A percentile compares a stretch with the other conserved stretches of the same genome.
These are phyloP conservation scores for Pyricularia sp. DNA, from an alignment of 2,329 filamentous ascomycete species.

Conservation along the genomic window DNA sequence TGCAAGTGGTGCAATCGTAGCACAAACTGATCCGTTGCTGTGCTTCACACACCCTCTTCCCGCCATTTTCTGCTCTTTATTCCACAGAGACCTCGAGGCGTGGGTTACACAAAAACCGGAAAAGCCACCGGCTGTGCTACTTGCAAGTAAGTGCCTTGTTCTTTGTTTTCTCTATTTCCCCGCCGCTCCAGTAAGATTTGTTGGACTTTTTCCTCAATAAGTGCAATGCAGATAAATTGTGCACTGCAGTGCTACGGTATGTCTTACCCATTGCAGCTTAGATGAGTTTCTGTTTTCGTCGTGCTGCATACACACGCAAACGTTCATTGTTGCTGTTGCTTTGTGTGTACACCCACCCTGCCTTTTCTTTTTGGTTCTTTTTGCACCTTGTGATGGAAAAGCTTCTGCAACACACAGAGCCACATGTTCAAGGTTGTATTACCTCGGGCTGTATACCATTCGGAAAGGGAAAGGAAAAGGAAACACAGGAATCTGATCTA, in stretches of 20 bases:
- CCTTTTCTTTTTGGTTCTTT: neutral
- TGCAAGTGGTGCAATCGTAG: neutral
- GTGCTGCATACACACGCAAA: neutral
- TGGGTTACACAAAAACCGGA: neutral
- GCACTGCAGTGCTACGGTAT: neutral
- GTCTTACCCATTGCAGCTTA: neutral
- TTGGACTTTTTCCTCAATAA: neutral
- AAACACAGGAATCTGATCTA: constrained; percentile 8
- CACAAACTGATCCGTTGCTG: neutral
- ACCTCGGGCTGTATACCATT: neutral
- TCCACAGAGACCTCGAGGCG: neutral
- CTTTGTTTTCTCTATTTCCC: neutral
- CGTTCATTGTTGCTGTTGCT: neutral
- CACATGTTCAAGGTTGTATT: neutral
- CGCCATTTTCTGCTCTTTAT: neutral
- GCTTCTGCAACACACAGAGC: neutral
- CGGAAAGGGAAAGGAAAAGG: neutral
- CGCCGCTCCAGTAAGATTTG: neutral
- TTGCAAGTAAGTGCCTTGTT: neutral
- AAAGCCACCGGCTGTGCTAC: no score
- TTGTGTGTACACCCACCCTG: neutral
- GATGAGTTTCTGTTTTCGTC: neutral
- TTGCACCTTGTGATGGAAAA: neutral
- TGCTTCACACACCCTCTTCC: neutral
- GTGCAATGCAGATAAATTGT: neutral